phyloP scores from a whole-genome alignment of 345 rosid genomes.

The Kernera saxatilis region DNA sequence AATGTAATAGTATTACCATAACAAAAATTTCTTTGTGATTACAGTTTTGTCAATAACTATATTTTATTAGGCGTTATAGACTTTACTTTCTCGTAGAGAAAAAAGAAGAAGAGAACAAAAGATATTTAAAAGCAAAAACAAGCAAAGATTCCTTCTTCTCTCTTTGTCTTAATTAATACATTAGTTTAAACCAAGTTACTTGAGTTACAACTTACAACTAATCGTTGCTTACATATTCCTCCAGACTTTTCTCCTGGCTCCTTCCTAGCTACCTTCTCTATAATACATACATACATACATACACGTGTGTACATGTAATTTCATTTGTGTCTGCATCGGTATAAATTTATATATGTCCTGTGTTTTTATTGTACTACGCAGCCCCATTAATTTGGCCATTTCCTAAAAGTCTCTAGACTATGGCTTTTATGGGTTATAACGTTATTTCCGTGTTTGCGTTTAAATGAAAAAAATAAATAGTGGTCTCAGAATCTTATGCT shows the following conservation, averaged over 20 bases:
- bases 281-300: background rate
- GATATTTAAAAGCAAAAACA: conserved; percentile 4
- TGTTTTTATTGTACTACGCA: conserved; percentile 19
- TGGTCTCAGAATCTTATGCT: background rate
- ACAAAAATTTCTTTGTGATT: background rate
- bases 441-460: background rate
- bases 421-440: background rate
- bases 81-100: background rate
- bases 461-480: background rate
- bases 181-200: conserved; percentile 18
- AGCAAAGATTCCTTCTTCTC: conserved; percentile 25
- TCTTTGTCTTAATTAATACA: background rate
- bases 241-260: background rate
- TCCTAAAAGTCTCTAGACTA: conserved; percentile 7
- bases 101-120: conserved; percentile 15
- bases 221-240: conserved; percentile 20
- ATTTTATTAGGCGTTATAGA: background rate
- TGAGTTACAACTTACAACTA: conserved; percentile 27
- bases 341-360: background rate
- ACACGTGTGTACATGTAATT: conserved; percentile 5
- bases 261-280: background rate
- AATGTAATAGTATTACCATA: no score
- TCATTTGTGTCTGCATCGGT: background rate
- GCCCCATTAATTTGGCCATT: conserved; percentile 20
- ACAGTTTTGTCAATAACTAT: background rate